These are phyloP conservation scores for Didymella lethalis DNA, from an alignment of 2,329 filamentous ascomycete species.

Conservation along the genomic window DNA sequence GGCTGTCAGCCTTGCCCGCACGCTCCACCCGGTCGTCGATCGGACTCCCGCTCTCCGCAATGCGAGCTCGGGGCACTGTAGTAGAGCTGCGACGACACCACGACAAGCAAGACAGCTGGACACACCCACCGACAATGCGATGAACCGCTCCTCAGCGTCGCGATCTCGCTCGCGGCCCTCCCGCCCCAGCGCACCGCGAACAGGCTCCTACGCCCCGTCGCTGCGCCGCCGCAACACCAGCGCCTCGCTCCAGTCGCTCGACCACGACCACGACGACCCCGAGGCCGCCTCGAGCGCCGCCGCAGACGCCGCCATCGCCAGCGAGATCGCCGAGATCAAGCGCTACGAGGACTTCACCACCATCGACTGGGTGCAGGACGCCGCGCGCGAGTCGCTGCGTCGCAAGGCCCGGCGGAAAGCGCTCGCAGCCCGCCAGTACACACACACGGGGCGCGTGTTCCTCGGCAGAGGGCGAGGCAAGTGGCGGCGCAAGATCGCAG, in stretches of 20 bases:
- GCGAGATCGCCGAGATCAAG: constrained; percentile 98
- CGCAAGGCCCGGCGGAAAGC: constrained; percentile 78
- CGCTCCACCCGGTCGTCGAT: constrained; percentile 1
- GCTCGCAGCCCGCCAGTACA: constrained; percentile 59
- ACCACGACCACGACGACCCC: constrained; percentile 71
- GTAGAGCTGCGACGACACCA: neutral
- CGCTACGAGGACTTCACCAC: constrained; percentile 99
- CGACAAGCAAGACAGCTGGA: neutral
- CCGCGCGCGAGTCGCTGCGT: constrained; percentile 84
- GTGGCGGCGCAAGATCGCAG: constrained; percentile 82
- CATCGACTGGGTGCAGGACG: constrained; percentile 99
- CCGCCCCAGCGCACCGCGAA: constrained; percentile 35
- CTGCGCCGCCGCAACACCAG: constrained; percentile 66
- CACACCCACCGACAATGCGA: constrained; percentile 16
- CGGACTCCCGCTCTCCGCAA: constrained; percentile 12
- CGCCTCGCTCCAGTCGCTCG: constrained; percentile 71
- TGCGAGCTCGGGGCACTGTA: neutral
- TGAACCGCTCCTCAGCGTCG: constrained; percentile 34
- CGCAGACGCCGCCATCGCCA: constrained; percentile 77
- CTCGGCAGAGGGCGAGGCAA: constrained; percentile 67
- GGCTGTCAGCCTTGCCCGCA: neutral
- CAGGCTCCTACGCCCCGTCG: constrained; percentile 61
- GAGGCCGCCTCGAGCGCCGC: constrained; percentile 58
- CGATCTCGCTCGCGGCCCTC: constrained; percentile 18
- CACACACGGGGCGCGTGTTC: constrained; percentile 51